Base-by-base conservation (phyloP, 768 basidiomycete genomes). In the Termitomyces sp. region DNA sequence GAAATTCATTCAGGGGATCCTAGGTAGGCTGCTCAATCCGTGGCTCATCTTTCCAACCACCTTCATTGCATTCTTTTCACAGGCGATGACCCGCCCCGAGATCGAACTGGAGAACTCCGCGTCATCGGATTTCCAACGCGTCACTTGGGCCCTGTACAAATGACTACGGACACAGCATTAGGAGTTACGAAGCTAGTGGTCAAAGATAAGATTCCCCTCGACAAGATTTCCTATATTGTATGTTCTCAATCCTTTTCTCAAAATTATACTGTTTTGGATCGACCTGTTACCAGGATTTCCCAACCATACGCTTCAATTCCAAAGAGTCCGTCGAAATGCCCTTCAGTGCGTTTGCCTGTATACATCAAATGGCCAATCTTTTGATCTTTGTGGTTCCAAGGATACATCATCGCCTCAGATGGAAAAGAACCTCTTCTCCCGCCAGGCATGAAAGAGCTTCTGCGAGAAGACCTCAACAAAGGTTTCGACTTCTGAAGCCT, bases 251-350 rank as follows among this genome's bases (percentile, higher is more conserved):
- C 51, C 14, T 33, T 20, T 18, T 44, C 18, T 28, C 36, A 5
- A 23, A 49, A 14, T n/a, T 26, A 28, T 32, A 13, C 26, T 18
- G 35, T n/a, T 26, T 50, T 55, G 38, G n/a, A 5, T 5, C 32
- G 51, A 56, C 50, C 32, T n/a, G 28, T 52, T 8, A 3, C 8
- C 26, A 96, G 92, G 89, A 94, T 66, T 85, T 85, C 71, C 97
- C 97, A 0, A 96, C 94, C 0, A 96, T 99, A 68, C 74, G 64
- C 18, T 98, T 98, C 79, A 91, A 89, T 66, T 70, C 82, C 4
- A 87, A 85, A 65, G 97, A 99, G 71, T 90, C 89, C 47, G 93
- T 98, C 5, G 94, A 98, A 74, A 99, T 99, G 97, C 97, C 97
- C 0, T 99, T 99, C 78, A 77, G 93, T 91, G 65, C 69, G 90